Conservation (phyloP, 805 yeast genomes). For the Ogataea sp. region DNA sequence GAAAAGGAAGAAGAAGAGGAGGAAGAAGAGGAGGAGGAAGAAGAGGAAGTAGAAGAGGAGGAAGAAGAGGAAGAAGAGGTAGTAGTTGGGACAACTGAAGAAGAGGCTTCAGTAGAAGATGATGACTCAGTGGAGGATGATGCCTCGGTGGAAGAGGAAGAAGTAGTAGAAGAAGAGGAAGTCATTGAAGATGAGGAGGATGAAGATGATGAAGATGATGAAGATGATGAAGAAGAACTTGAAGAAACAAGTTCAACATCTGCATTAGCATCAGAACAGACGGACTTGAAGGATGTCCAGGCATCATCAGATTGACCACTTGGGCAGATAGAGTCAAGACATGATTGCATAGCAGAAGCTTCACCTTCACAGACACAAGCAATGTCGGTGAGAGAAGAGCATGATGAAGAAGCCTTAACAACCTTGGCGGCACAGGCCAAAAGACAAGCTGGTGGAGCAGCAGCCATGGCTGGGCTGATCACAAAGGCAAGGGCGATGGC, state of each 20-base stretch:
- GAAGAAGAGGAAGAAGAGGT: conserved; percentile 19
- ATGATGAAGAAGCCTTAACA: conserved; percentile 40
- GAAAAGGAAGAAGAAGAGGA: conserved; percentile 1
- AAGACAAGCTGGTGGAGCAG: conserved; percentile 87
- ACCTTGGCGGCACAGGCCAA: conserved; percentile 82
- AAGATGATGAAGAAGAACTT: conserved; percentile 21
- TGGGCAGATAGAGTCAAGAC: conserved; percentile 68
- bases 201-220: conserved; percentile 25
- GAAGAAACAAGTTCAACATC: conserved; percentile 15
- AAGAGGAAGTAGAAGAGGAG: conserved; percentile 11
- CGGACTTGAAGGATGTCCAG: conserved; percentile 41
- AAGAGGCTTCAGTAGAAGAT: not conserved
- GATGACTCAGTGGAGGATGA: conserved; percentile 21
- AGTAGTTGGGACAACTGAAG: conserved; percentile 14
- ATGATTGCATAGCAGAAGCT: conserved; percentile 42
- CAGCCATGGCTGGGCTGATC: conserved; percentile 38
- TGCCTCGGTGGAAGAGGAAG: conserved; percentile 19
- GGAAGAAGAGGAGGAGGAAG: conserved; percentile 8
- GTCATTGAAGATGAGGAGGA: conserved; percentile 23
- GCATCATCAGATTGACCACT: conserved; percentile 52
- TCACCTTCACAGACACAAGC: conserved; percentile 61
- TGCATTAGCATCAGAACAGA: conserved; percentile 43
- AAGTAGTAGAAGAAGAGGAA: conserved; percentile 19
- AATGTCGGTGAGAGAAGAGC: conserved; percentile 55
- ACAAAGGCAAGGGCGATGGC: conserved; percentile 29